Evolutionary conservation across 2,329 filamentous ascomycete species (phyloP).

Genomic region (Helicocarpus griseus): DNA sequence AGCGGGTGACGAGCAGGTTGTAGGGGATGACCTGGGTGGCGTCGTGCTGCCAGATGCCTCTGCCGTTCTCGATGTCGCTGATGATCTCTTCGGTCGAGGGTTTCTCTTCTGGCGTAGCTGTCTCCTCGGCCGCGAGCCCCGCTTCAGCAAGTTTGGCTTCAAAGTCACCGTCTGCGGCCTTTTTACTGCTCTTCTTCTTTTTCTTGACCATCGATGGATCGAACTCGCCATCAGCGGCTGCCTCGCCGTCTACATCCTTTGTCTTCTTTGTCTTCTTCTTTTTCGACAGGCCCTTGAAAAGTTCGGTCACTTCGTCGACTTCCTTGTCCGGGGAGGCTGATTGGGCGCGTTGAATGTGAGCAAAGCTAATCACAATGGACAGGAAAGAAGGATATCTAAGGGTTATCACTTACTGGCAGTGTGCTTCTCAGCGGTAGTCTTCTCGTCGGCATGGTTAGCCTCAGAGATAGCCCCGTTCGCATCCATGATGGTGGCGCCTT

Average conservation of each 20-base stretch:
- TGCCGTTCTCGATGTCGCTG: constrained; percentile 72
- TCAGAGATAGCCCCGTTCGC: constrained; percentile 77
- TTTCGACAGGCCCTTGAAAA: constrained; percentile 62
- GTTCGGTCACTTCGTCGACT: constrained; percentile 56
- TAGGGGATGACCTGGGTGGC: constrained; percentile 71
- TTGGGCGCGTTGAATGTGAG: constrained; percentile 46
- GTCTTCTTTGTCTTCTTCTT: constrained; percentile 59
- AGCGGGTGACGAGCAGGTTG: constrained; percentile 74
- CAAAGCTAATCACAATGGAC: background rate
- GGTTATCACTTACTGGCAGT: constrained; percentile 48
- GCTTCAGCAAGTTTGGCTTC: constrained; percentile 57
- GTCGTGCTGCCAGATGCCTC: constrained; percentile 82
- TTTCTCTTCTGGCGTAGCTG: constrained; percentile 46
- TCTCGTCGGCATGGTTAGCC: constrained; percentile 60
- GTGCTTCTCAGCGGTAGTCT: constrained; percentile 74
- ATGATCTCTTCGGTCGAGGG: constrained; percentile 48
- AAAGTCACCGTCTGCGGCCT: constrained; percentile 52
- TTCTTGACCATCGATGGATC: constrained; percentile 73
- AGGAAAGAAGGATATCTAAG: background rate
- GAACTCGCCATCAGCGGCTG: constrained; percentile 49
- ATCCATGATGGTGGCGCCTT: constrained; percentile 79
- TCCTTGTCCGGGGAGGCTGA: constrained; percentile 42
- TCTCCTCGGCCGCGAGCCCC: constrained; percentile 49
- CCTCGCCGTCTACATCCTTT: constrained; percentile 47
- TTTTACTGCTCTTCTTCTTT: constrained; percentile 56